Base-by-base conservation (phyloP, 2,329 filamentous ascomycete species). In the Hymenoscyphus linearis region DNA sequence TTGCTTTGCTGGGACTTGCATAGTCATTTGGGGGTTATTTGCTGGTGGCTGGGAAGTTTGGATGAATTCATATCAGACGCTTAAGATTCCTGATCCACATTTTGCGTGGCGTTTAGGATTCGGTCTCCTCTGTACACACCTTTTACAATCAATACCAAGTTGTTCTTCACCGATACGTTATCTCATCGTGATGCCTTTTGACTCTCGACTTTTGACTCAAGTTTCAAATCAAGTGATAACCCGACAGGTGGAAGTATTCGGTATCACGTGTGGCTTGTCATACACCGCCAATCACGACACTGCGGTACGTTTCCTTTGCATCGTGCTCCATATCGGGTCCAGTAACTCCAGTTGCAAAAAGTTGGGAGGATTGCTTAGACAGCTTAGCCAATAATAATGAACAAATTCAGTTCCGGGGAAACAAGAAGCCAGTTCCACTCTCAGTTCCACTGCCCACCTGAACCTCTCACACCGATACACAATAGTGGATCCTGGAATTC, bases 51-150 rank as follows among this genome's bases (percentile, higher is more conserved):
- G 62, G 36, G 50, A 61, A 61, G 44, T 55, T 53, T 53, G 53
- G 58, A 55, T 50, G 52, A 50, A 26, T 44, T 44, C 60, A 61
- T 62, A 58, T 64, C 59, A 60, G 58, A 52, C 52, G 57, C 55
- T 60, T 54, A 61, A 64, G 62, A 62, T 58, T 65, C 58, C 59
- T 62, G 57, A 61, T 65, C 59, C 54, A 55, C 36, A 59, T 68
- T 64, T 36, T 62, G 58, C 65, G 66, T 57, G 68, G 68, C 66
- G 68, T 69, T 66, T 65, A 64, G 65, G 65, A 69, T 70, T 50
- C 44, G 40, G 40, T 47, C 40, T 47, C 64, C 68, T 61, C 60
- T 69, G 65, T 69, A 64, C 61, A 66, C 44, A 25, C 22, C 22
- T 68, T 52, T 64, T 57, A 40, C 57, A 53, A 50, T 50, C 34